Base-by-base conservation (phyloP, 73 alveolate species). In the Tetrahymena malaccensis region DNA sequence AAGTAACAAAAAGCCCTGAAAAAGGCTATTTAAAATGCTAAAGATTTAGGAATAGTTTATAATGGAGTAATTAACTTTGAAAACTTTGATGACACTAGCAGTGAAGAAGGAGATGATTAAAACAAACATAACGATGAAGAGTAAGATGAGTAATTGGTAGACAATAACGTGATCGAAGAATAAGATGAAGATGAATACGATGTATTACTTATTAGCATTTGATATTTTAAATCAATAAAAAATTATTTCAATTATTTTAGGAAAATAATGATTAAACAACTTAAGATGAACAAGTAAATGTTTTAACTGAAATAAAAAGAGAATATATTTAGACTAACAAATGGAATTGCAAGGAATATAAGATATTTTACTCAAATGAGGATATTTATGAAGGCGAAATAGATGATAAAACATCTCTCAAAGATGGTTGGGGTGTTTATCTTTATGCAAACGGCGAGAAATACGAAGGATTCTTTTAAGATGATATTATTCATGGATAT, bases 401-500 rank as follows among this genome's bases (percentile, higher is more conserved):
- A 31, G 84, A 43, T 10, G 85, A 95, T 55, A 94, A 95, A 70
- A 70, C 89, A 19, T 70, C 89, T 89, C 85, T 95, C 25, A 95
- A 95, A 93, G 97, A 95, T 58, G 97, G 97, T 43, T 95, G 93
- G 34, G 97, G 97, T 16, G 94, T 94, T 15, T 95, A 95, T 25
- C 56, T 85, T 4, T 95, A 95, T 95, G 95, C 83, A 17, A 95
- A 95, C 22, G 97, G 97, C 19, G 97, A 95, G 89, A 95, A 95
- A 55, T 95, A 89, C 55, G 97, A 95, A 85, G 97, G 97, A 17
- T 50, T 89, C 34, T 95, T 95, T 37, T 35, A 89, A 10, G 95
- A 95, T n/a, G 97, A 95, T 95, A 43, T 95, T 34, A 95, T 95
- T 19, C 95, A 95, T 85, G 97, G 97, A 13, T 95, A 95, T 38